phyloP scores from a whole-genome alignment of 441 rosid genomes.

The Metrosideros polymorpha region DNA sequence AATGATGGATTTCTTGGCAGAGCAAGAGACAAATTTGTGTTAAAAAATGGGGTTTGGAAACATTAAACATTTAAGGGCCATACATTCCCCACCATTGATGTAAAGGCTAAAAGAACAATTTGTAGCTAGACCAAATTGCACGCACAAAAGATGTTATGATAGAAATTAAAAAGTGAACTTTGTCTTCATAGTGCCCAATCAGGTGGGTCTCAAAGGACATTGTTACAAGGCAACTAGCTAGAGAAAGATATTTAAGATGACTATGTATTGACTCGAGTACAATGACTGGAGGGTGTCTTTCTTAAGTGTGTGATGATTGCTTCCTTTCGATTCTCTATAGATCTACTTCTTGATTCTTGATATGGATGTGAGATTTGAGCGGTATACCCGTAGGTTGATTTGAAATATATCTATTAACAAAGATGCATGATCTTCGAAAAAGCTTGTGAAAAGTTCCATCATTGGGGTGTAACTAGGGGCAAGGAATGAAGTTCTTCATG shows the following conservation, averaged over 20 bases:
- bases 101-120: background rate
- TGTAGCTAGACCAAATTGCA: background rate
- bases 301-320: background rate
- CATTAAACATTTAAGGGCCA: conserved; percentile 2
- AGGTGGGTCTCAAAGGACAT: background rate
- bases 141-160: background rate
- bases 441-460: background rate
- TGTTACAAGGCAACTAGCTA: background rate
- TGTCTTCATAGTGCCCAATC: conserved; percentile 6
- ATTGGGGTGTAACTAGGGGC: background rate
- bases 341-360: background rate
- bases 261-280: background rate
- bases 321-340: background rate
- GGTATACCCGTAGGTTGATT: background rate
- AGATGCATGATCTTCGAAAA: background rate
- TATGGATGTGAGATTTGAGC: background rate
- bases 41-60: conserved; percentile 2
- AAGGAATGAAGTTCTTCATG: background rate
- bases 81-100: conserved; percentile 11
- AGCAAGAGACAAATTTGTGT: conserved; percentile 24
- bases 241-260: background rate
- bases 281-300: background rate
- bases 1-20: conserved; percentile 1
- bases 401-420: background rate
- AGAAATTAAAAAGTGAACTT: conserved; percentile 2